These are phyloP conservation scores for Aspergillus ostianus DNA, from an alignment of 495 filamentous ascomycete species.

Conservation along the genomic window DNA sequence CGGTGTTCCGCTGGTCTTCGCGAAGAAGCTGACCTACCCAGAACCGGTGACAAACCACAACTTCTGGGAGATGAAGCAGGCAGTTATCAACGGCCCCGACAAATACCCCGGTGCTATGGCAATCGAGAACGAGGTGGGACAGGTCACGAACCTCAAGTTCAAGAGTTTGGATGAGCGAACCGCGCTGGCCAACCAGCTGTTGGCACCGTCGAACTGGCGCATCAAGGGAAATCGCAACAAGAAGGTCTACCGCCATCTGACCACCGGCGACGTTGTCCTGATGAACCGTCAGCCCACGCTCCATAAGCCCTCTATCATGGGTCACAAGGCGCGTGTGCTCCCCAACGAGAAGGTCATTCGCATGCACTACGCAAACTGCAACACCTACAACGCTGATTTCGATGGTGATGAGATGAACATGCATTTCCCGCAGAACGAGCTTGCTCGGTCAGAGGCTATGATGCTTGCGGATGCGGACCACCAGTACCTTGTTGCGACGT, in stretches of 20 bases:
- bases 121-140: slow-evolving; percentile 93
- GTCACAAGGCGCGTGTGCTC: slow-evolving; percentile 87
- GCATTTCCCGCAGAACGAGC: slow-evolving; percentile 98
- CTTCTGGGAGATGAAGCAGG: slow-evolving; percentile 89
- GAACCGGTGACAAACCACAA: slow-evolving; percentile 98
- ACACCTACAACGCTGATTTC: slow-evolving; percentile 99
- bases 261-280: slow-evolving; percentile 92
- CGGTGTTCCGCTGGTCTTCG: slow-evolving; percentile 95
- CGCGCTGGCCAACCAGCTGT: slow-evolving; percentile 84
- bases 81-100: slow-evolving; percentile 91
- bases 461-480: slow-evolving; percentile 94
- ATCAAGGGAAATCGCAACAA: slow-evolving; percentile 81
- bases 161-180: slow-evolving; percentile 83
- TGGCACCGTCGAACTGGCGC: slow-evolving; percentile 78
- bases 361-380: slow-evolving; percentile 99
- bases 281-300: slow-evolving; percentile 99
- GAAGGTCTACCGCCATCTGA: slow-evolving; percentile 94
- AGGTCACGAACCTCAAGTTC: slow-evolving; percentile 80
- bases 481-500: slow-evolving; percentile 92
- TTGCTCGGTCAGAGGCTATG: slow-evolving; percentile 86
- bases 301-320: slow-evolving; percentile 99
- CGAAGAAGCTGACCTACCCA: slow-evolving; percentile 92
- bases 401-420: slow-evolving; percentile 99
- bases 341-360: slow-evolving; percentile 95
- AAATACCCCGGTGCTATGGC: slow-evolving; percentile 93